These are phyloP conservation scores for Datisca glomerata DNA, from an alignment of 306 rosid species.

Conservation along the genomic window DNA sequence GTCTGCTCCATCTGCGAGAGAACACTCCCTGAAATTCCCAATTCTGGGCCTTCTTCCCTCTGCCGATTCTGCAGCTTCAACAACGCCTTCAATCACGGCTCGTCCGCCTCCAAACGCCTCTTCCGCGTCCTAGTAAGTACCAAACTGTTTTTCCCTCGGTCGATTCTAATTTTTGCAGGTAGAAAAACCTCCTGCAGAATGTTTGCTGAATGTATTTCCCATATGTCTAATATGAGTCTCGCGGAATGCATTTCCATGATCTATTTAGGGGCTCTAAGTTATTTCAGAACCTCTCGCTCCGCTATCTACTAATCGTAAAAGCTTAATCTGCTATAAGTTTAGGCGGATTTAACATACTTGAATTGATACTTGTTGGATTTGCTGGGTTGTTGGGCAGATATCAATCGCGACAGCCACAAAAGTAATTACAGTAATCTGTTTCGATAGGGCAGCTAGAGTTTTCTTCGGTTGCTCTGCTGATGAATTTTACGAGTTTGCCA, in stretches of 20 bases:
- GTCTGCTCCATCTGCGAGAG: conserved; percentile 53
- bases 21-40: conserved; percentile 26
- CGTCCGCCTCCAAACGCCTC: conserved; percentile 40
- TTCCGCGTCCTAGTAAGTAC: conserved; percentile 47
- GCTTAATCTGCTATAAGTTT: neutral
- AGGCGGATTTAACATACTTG: neutral
- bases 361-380: too few relatives aligned
- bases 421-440: conserved; percentile 49
- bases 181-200: neutral
- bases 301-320: neutral
- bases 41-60: conserved; percentile 7
- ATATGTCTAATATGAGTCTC: too few relatives aligned
- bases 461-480: conserved; percentile 77
- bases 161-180: neutral
- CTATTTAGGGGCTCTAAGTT: too few relatives aligned
- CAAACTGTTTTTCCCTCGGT: neutral
- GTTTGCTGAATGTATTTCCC: neutral
- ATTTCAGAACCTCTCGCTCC: too few relatives aligned
- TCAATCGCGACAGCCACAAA: conserved; percentile 56
- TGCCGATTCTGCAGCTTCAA: conserved; percentile 44
- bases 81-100: conserved; percentile 19
- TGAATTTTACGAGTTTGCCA: conserved; percentile 57
- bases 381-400: conserved; percentile 26
- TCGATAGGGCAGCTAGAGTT: conserved; percentile 51
- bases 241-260: too few relatives aligned